Evolutionary conservation across 2,329 filamentous ascomycete species (phyloP), one percentile per base, ranked within the genome.

Genomic region (Pseudogymnoascus sp.): DNA sequence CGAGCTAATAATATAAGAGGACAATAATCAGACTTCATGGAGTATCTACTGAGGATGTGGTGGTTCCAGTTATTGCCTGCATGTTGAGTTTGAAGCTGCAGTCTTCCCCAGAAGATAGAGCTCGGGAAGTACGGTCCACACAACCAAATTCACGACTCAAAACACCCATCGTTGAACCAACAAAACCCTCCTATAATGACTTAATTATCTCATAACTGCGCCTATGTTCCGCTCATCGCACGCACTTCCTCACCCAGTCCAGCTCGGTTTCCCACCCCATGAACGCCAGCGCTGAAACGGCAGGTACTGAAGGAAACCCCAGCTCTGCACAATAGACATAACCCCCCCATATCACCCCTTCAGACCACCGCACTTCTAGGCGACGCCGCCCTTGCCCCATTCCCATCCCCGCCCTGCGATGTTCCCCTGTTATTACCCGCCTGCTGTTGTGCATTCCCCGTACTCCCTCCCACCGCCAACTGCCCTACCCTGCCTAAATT

Each of bases 401-500:
- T 33, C n/a, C 55, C 59, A 21, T 62, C 64, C 8, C 67, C 67
- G 63, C 71, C 69, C 21, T 37, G 60, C 33, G 35, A 12, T 4
- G 52, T 33, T 11, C 31, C 49, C 11, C 75, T 70, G 5, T 12
- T 18, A 35, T 55, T 55, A 35, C 49, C 49, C 38, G 68, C 38
- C 41, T 69, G 61, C 61, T 71, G 67, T 12, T 69, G 67, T 45
- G 70, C 37, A 33, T 65, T 69, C n/a, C 63, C 67, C 12, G 68
- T 68, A 41, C 69, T 65, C 9, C 69, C 69, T 52, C 70, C 69
- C 43, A 71, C 70, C 7, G 66, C 69, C 9, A 68, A 66, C 11
- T 31, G 28, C n/a, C 31, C 23, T 31, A 37, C 55, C 61, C 61
- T 28, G 5, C 28, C 28, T 5, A 73, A 60, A 65, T 71, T 74